phyloP scores from a whole-genome alignment of 352 stramenopile genomes.

The Phytophthora uliginosa region DNA sequence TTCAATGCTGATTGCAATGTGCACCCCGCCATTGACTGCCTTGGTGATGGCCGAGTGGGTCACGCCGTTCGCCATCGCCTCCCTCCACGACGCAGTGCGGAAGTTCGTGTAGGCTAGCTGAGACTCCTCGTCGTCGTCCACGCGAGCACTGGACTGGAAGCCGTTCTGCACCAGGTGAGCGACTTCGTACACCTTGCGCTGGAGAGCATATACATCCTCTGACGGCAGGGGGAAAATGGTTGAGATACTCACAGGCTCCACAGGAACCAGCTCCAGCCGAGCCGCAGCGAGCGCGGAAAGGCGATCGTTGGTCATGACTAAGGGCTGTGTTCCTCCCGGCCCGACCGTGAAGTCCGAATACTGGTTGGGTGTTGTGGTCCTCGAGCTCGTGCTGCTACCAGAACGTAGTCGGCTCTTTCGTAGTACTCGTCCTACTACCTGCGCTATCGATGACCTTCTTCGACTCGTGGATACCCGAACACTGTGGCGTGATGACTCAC shows the following conservation, averaged over 20 bases:
- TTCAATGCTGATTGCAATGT: constrained; percentile 80
- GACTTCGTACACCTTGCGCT: constrained; percentile 82
- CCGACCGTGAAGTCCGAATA: constrained; percentile 49
- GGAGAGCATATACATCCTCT: constrained; percentile 76
- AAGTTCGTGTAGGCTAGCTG: constrained; percentile 82
- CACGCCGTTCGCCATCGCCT: constrained; percentile 64
- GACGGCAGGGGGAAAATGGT: constrained; percentile 83
- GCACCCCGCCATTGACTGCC: constrained; percentile 72
- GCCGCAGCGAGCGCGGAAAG: constrained; percentile 41
- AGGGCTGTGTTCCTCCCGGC: constrained; percentile 24
- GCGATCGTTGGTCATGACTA: constrained; percentile 41
- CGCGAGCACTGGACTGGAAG: constrained; percentile 69
- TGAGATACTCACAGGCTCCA: constrained; percentile 75
- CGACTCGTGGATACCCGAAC: constrained; percentile 34
- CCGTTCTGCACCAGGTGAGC: constrained; percentile 76
- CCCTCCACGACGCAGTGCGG: constrained; percentile 65
- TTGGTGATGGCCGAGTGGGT: constrained; percentile 78
- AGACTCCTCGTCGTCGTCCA: constrained; percentile 72
- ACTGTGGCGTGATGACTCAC: constrained; percentile 43
- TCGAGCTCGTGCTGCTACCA: constrained; percentile 37
- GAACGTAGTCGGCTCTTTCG: constrained; percentile 46
- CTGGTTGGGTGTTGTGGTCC: constrained; percentile 40
- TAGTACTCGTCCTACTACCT: constrained; percentile 43
- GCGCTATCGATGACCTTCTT: constrained; percentile 44
- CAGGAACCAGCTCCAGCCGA: constrained; percentile 55